Base-by-base conservation (phyloP, 176 grass and related monocot species). In the Juncus inflexus region DNA sequence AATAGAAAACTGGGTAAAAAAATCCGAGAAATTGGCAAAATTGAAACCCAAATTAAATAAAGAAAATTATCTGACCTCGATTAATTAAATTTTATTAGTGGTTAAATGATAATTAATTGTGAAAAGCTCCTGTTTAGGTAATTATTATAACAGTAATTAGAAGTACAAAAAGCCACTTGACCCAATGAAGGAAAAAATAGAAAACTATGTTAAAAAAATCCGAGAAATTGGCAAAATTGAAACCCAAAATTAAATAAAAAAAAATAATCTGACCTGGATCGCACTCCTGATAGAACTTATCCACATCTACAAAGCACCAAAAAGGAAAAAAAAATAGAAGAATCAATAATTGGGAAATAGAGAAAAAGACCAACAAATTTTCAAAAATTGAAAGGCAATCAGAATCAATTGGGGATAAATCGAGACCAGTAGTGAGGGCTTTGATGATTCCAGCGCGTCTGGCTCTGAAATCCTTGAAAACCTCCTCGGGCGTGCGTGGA, bases 221-320 rank as follows among this genome's bases (percentile, higher is more conserved):
- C 7, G 39, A 58, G 53, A 16, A 71, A 58, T 10, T 38, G 7
- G 51, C 56, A 67, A 15, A 61, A 42, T 50, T 9, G 63, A 61
- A 57, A 0, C 3, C 9, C 49, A 66, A 51, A 12, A 65, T 3
- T 59, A 68, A 58, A 2, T 47, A 1, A 12, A 15, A 52, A 52
- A 15, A 4, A 10, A 37, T 63, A 42, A 75, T 42, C 89, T 82
- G 66, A 87, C 89, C 89, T 79, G 89, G 89, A 77, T 92, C 89
- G 64, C 89, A 92, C 80, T 87, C 81, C 78, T 87, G 81, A 74
- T 87, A 82, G 71, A 92, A 92, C 84, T 87, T 92, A 78, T 92
- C 89, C 39, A 91, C 84, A 67, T 91, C 89, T 91, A 81, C 77
- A 87, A 84, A 62, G 13, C 49, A 47, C 60, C 58, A 11, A 60